Evolutionary conservation across 441 rosid species (phyloP), one percentile per base, ranked within the genome.

Genomic region (Populus tomentosa): DNA sequence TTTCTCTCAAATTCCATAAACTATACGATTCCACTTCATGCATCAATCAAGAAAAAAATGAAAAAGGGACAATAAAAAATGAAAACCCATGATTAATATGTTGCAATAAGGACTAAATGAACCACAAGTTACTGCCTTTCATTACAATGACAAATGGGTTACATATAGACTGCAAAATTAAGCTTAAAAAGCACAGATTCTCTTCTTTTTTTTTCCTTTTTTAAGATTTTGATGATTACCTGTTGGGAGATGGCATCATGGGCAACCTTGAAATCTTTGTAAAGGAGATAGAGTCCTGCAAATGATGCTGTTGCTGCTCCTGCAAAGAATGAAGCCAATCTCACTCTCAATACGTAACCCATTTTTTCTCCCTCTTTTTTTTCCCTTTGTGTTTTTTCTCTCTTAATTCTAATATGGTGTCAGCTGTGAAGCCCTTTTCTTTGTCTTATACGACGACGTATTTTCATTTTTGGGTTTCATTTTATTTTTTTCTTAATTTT

Each of bases 271-370:
- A 92, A 95, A 81, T 95, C 99, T 78, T 89, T 89, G 72, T 91
- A 90, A 71, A 95, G 97, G 67, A 92, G 21, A 81, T 85, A 89
- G 62, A 95, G 77, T 3, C 97, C 99, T 24, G 86, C 68, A 78
- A 86, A 85, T 26, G 99, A 95, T 30, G 98, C 94, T 75, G 91
- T 79, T 16, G 99, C 94, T 1, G 95, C 95, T 76, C 97, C 97
- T 24, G 97, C 88, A 77, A 94, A 94, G 87, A 94, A 95, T 14
- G 98, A 92, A 46, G 97, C 97, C 81, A 94, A 82, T 84, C 99
- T 90, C 80, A 94, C 98, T 80, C 97, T 88, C 80, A 92, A 70
- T 30, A 92, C 92, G 85, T 88, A 92, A 30, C 99, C 95, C 98
- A 94, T 95, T 82, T 77, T 86, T 42, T 64, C 73, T 64, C 50